A percentile compares a stretch with the other conserved stretches of the same genome.
Conservation (phyloP, 441 rosid genomes). For the Adansonia grandidieri region DNA sequence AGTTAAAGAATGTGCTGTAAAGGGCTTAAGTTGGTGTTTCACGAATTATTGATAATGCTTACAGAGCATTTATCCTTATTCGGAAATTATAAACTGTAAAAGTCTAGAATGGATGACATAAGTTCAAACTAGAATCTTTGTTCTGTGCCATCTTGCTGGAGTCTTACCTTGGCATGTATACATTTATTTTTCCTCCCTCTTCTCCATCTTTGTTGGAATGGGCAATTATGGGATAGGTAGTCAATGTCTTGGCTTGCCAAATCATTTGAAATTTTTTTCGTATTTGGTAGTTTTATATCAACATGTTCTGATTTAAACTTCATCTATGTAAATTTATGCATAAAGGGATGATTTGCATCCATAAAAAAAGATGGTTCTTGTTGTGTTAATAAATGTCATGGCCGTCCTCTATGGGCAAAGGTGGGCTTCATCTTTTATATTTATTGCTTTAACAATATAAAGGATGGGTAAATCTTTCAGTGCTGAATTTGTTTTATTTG, state of each 20-base stretch:
- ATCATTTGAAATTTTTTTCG: not conserved
- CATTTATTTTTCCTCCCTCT: not conserved
- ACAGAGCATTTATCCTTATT: not conserved
- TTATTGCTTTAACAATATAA: not conserved
- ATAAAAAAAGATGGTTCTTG: not conserved
- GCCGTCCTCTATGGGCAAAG: not conserved
- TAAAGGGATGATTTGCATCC: conserved; percentile 17
- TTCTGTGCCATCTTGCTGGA: not conserved
- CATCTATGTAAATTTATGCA: conserved; percentile 13
- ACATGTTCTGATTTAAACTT: not conserved
- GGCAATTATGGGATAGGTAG: not conserved
- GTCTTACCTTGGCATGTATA: conserved; percentile 4
- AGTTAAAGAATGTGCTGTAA: conserved; percentile 8
- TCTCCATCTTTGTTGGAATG: not conserved
- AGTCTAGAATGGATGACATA: not conserved
- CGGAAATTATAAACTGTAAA: not conserved
- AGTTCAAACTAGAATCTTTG: not conserved
- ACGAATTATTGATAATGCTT: not conserved
- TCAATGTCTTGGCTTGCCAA: not conserved
- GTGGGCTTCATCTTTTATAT: not conserved
- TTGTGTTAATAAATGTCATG: not conserved
- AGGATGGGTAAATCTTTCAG: not conserved
- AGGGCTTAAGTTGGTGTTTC: conserved; percentile 1
- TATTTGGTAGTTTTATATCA: not conserved
- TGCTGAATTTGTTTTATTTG: conserved; percentile 5